Percentiles rank a stretch among this genome's conserved stretches.
Conservation (phyloP, 116 monocot species). For the Dioscorea cayenensis region DNA sequence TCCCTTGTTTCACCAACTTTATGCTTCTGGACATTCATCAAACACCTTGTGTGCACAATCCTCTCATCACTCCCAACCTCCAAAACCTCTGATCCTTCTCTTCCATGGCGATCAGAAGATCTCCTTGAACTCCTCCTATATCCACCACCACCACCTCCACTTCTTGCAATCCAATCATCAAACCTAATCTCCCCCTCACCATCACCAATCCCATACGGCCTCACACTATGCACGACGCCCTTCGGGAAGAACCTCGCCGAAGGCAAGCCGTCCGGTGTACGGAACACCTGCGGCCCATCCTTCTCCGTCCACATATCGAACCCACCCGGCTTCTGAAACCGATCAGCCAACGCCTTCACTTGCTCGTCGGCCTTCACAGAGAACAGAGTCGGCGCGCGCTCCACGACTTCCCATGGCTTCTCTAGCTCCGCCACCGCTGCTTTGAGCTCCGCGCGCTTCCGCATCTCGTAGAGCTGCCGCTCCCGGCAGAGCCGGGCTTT, state of each 20-base stretch:
- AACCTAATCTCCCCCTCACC: background rate
- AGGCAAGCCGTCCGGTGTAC: slow-evolving; percentile 25
- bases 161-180: slow-evolving; percentile 21
- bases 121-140: slow-evolving; percentile 5
- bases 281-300: slow-evolving; percentile 73
- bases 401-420: slow-evolving; percentile 77
- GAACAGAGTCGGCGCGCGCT: slow-evolving; percentile 57
- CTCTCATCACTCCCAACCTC: background rate
- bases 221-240: slow-evolving; percentile 67
- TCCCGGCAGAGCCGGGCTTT: slow-evolving; percentile 78
- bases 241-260: slow-evolving; percentile 77
- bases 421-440: slow-evolving; percentile 69
- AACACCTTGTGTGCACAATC: background rate
- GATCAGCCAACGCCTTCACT: slow-evolving; percentile 73
- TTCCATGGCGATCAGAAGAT: background rate
- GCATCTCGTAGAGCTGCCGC: slow-evolving; percentile 91
- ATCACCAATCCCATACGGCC: slow-evolving; percentile 35
- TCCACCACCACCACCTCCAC: slow-evolving; percentile 9
- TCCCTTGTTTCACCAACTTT: background rate
- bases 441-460: slow-evolving; percentile 83
- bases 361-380: slow-evolving; percentile 79
- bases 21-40: background rate
- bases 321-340: slow-evolving; percentile 77
- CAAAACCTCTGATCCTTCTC: background rate
- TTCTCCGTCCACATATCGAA: slow-evolving; percentile 91